Evolutionary conservation across 768 basidiomycete species (phyloP).

Genomic region (Pleurotus giganteus): DNA sequence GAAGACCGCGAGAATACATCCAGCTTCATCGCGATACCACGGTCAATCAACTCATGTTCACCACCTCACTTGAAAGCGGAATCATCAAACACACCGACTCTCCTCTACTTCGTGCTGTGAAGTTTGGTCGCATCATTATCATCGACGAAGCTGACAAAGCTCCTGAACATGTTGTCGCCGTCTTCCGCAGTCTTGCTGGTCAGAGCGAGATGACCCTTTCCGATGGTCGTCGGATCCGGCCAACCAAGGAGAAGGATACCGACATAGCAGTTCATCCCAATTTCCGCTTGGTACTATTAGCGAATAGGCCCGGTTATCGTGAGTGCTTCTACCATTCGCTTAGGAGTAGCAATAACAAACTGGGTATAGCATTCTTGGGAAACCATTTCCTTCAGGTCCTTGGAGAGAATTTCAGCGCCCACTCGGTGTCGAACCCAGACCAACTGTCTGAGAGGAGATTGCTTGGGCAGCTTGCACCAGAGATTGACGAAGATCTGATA

Average conservation of each 20-base stretch:
- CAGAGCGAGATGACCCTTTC: conserved; percentile 63
- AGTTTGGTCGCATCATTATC: conserved; percentile 60
- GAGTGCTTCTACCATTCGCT: conserved; percentile 16
- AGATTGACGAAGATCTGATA: conserved; percentile 51
- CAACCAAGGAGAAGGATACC: conserved; percentile 39
- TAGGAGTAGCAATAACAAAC: not conserved
- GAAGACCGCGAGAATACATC: conserved; percentile 65
- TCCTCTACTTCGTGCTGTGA: conserved; percentile 62
- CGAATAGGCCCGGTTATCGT: conserved; percentile 73
- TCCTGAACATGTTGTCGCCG: conserved; percentile 69
- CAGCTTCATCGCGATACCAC: conserved; percentile 72
- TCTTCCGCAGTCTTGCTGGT: conserved; percentile 67
- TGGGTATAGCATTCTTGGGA: conserved; percentile 58
- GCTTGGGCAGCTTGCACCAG: conserved; percentile 59
- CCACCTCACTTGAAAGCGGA: conserved; percentile 56
- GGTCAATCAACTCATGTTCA: conserved; percentile 70
- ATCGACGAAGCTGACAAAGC: conserved; percentile 75
- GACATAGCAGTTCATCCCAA: conserved; percentile 64
- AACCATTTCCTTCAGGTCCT: conserved; percentile 74
- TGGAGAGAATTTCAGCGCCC: conserved; percentile 66
- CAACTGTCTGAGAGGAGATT: conserved; percentile 61
- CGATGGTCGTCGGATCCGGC: conserved; percentile 58
- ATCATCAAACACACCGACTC: conserved; percentile 62
- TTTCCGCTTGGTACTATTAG: conserved; percentile 61
- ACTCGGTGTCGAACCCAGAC: conserved; percentile 67